phyloP scores from a whole-genome alignment of 2,329 filamentous ascomycete species.

The Talaromyces sp. region DNA sequence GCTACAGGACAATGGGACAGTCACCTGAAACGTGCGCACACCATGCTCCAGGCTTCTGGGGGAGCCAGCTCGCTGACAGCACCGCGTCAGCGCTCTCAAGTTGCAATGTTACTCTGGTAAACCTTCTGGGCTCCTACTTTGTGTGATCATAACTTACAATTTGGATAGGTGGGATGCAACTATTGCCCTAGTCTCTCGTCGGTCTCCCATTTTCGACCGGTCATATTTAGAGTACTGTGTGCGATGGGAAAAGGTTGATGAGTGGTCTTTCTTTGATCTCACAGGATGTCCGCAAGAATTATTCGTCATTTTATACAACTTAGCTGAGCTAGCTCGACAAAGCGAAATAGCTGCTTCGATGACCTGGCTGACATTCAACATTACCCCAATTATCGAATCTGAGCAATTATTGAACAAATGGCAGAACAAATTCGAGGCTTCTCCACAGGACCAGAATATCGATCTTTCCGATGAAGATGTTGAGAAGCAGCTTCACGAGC shows the following conservation, averaged over 20 bases:
- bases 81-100: background rate
- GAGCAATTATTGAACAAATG: conserved; percentile 14
- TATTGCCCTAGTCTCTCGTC: conserved; percentile 35
- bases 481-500: conserved; percentile 18
- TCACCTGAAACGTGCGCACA: conserved; percentile 29
- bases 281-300: conserved; percentile 37
- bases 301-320: conserved; percentile 29
- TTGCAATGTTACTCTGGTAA: background rate
- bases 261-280: conserved; percentile 36
- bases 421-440: background rate
- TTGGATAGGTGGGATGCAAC: conserved; percentile 31
- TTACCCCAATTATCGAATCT: conserved; percentile 26
- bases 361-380: conserved; percentile 30
- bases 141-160: background rate
- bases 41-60: conserved; percentile 27
- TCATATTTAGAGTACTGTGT: conserved; percentile 25
- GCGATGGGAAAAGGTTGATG: conserved; percentile 20
- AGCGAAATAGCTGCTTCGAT: conserved; percentile 31
- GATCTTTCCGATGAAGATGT: background rate
- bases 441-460: background rate
- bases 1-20: conserved; percentile 35
- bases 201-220: conserved; percentile 28
- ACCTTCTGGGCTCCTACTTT: background rate
- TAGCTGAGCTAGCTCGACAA: conserved; percentile 34
- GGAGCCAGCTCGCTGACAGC: background rate